Evolutionary conservation across 2,329 filamentous ascomycete genomes (phyloP), one percentile per base, ranked within the genome.

Genomic region (Onygenales sp.): DNA sequence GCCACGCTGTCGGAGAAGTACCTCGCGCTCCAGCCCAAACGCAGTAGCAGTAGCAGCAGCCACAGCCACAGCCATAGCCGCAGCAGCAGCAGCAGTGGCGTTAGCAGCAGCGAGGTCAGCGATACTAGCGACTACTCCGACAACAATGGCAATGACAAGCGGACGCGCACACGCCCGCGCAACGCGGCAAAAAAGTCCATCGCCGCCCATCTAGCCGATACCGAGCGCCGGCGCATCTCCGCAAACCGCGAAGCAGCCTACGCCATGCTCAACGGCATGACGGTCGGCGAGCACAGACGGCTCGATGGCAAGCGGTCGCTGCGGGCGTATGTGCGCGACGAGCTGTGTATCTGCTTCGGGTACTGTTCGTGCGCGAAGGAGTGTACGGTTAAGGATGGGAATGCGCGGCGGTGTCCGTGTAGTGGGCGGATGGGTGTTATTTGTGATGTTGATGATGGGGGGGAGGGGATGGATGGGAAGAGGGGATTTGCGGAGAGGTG

Each of bases 1-100:
- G 58, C 59, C 3, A 45, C 61, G 4, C 56, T 69, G n/a, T 67
- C 67, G 0, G 67, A 71, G 57, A 70, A 66, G 39, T 72, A 70
- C 52, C 61, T 67, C 34, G 52, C 61, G 0, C 54, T 67, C n/a
- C 36, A 55, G 2, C 62, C 63, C 27, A 45, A 53, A 9, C 46
- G 21, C 3, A 27, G 21, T 27, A 27, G 21, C 4, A 27, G 21
- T 27, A 27, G 21, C 21, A 3, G 4, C 14, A 9, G 14, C 32
- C 7, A 1, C 9, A 33, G n/a, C 17, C 33, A 37, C 14, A 53
- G 49, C 31, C 52, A 49, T 33, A 54, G 36, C 52, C 48, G n/a
- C 17, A 55, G 37, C 40, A 53, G 27, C 40, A 53, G 27, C 27
- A 51, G 13, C 27, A 43, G 27, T 33, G 47, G 37, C 17, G 17